phyloP scores from a whole-genome alignment of 2,329 filamentous ascomycete species.

The Blumeriella jaapii region DNA sequence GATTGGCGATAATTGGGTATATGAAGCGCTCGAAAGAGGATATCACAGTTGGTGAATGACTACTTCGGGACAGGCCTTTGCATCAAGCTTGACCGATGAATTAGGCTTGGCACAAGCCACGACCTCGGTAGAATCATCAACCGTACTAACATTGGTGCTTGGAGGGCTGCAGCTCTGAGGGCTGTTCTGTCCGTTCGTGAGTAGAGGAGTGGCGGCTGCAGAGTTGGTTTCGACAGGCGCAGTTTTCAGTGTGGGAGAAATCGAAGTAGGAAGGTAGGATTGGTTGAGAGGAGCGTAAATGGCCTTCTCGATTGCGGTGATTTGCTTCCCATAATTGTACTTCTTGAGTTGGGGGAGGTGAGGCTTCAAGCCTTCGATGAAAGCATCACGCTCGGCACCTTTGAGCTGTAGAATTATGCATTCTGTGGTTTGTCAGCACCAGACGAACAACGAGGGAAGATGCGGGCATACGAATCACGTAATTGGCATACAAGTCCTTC shows the following conservation, averaged over 20 bases:
- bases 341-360: slow-evolving; percentile 52
- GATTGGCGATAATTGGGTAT: slow-evolving; percentile 6
- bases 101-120: slow-evolving; percentile 11
- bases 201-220: slow-evolving; percentile 49
- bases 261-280: slow-evolving; percentile 13
- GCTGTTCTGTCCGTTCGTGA: slow-evolving; percentile 59
- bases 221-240: slow-evolving; percentile 36
- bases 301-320: slow-evolving; percentile 49
- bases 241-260: slow-evolving; percentile 23
- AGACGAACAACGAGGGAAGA: slow-evolving; percentile 6
- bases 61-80: slow-evolving; percentile 19
- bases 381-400: slow-evolving; percentile 44
- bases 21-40: background rate
- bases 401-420: too few species aligned
- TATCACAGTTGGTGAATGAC: slow-evolving; percentile 21
- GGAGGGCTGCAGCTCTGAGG: slow-evolving; percentile 55
- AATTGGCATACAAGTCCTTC: slow-evolving; percentile 89
- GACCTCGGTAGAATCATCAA: slow-evolving; percentile 22
- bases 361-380: slow-evolving; percentile 53
- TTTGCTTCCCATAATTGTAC: slow-evolving; percentile 54
- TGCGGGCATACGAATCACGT: slow-evolving; percentile 77
- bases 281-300: slow-evolving; percentile 31
- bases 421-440: slow-evolving; percentile 67
- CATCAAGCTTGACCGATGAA: background rate
- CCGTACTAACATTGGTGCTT: slow-evolving; percentile 47